A percentile compares a stretch with the other conserved stretches of the same genome.
Evolutionary conservation across 2,329 filamentous ascomycete species (phyloP).

Genomic region (Magnaporthiopsis incrustans): DNA sequence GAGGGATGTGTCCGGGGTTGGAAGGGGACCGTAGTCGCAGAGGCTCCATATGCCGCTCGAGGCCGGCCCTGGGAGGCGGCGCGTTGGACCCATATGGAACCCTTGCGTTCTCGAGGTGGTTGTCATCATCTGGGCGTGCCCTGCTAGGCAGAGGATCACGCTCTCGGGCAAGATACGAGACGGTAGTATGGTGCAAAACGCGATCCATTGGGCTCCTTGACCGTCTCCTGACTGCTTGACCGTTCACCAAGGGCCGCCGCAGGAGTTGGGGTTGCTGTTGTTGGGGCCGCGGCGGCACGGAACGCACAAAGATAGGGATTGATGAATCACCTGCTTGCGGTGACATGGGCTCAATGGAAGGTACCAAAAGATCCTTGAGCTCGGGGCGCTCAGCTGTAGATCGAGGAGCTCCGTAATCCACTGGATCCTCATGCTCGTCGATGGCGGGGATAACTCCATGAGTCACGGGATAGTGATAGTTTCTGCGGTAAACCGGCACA

Average conservation of each 20-base stretch:
- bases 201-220: conserved; percentile 4
- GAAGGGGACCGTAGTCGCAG: not conserved
- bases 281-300: conserved; percentile 9
- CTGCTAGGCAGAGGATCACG: not conserved
- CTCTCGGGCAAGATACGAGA: not conserved
- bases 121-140: not conserved
- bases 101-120: not conserved
- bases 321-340: conserved; percentile 19
- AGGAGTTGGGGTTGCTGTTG: not conserved
- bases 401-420: not conserved
- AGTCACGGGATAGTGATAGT: not conserved
- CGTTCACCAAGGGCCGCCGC: not conserved
- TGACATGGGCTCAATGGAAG: conserved; percentile 36
- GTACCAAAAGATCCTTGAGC: conserved; percentile 35
- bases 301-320: conserved; percentile 14
- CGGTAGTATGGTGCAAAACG: not conserved
- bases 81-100: not conserved
- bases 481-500: not conserved
- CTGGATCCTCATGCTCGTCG: not conserved
- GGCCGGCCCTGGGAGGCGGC: not conserved
- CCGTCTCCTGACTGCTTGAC: not conserved
- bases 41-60: not conserved
- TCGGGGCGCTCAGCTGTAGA: conserved; percentile 12
- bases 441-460: not conserved
- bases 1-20: not conserved